Evolutionary conservation across 1,284 basidiomycete genomes (phyloP).

Genomic region (Omphalotus olearius): DNA sequence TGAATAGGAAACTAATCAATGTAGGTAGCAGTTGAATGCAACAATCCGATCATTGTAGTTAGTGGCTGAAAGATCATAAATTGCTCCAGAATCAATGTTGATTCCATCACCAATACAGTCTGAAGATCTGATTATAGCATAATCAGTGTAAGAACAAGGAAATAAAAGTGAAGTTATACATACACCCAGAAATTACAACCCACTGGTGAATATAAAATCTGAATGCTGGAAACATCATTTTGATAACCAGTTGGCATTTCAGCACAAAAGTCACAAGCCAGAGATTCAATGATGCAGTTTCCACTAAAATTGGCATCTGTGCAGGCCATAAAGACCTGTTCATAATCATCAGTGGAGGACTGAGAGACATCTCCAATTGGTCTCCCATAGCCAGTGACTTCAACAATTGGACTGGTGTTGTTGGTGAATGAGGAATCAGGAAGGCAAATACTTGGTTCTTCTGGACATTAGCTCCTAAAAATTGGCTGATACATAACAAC

Average conservation of each 20-base stretch:
- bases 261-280: conserved; percentile 6
- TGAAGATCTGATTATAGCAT: not conserved
- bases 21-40: conserved; percentile 9
- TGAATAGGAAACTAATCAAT: not conserved
- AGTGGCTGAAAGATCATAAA: conserved; percentile 10
- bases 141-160: not conserved
- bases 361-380: not conserved
- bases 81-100: conserved; percentile 11
- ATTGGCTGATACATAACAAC: no score
- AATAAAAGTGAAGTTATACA: not conserved
- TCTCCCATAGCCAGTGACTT: conserved; percentile 6
- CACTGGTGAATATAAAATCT: conserved; percentile 2
- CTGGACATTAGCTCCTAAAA: no score
- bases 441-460: conserved; percentile 6
- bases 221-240: conserved; percentile 10
- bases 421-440: conserved; percentile 4
- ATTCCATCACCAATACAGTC: conserved; percentile 13
- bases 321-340: conserved; percentile 4
- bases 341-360: not conserved
- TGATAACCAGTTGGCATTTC: not conserved
- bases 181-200: conserved; percentile 14
- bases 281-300: not conserved
- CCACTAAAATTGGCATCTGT: conserved; percentile 10
- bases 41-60: conserved; percentile 12
- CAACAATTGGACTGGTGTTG: conserved; percentile 1